Evolutionary conservation across 108 stramenopile species (phyloP), one percentile per base, ranked within the genome.

Genomic region (Cyclostephanos tholiformis): DNA sequence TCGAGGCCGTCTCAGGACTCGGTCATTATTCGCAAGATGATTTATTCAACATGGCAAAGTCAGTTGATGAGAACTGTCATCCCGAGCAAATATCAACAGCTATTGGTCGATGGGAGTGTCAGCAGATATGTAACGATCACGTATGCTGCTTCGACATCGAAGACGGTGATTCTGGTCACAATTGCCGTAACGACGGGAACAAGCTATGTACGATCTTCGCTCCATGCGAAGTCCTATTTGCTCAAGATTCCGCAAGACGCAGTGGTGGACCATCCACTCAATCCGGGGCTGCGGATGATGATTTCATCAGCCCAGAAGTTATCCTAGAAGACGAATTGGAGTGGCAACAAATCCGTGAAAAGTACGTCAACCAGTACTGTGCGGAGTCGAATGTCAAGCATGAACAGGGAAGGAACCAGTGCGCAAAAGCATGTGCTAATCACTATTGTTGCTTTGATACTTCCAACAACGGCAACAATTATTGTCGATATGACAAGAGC

Each of bases 361-460:
- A 60, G 23, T 60, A 60, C 23, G 39, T 60, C 14, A 60, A 38
- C 39, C 36, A 32, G 58, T 58, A 41, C 20, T 66, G 65, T 29
- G 48, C 57, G 64, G 49, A 65, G 35, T 60, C 59, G 0, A 67
- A 67, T 27, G 14, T 73, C 38, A 48, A 55, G 16, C 49, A 56
- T 22, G 7, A 57, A 30, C 48, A 14, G 12, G 65, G 46, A 0
- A 74, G 46, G 26, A 30, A 50, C 1, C 65, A 59, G 43, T 74
- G 74, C 22, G 57, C 0, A 14, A 49, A 67, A 48, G 44, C 48
- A 46, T 74, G 74, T 59, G 41, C 22, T 2, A 35, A 30, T 66
- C 65, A 74, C 46, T 66, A 58, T 65, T 74, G 74, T 30, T 74
- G 74, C 48, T 74, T 74, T 74, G 74, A 74, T 60, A 60, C 59